phyloP scores from a whole-genome alignment of 2,329 filamentous ascomycete genomes.

The Fusarium foetens region DNA sequence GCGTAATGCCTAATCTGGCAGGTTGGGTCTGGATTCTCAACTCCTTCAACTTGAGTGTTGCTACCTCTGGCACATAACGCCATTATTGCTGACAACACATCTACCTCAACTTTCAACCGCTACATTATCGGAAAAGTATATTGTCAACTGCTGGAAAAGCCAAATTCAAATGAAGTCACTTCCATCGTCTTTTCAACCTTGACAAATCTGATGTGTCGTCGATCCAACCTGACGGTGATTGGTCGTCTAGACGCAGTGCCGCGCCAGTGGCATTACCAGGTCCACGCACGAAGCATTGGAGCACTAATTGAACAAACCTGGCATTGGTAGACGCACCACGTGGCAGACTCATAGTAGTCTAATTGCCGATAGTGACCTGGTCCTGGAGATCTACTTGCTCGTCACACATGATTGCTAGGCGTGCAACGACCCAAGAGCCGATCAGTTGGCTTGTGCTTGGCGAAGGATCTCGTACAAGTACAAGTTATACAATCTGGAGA shows the following conservation, averaged over 20 bases:
- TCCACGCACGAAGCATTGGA: background rate
- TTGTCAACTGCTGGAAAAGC: background rate
- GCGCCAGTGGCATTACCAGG: background rate
- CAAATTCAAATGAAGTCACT: constrained; percentile 18
- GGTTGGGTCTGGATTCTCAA: too few relatives aligned
- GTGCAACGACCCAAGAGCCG: background rate
- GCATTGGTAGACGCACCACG: background rate
- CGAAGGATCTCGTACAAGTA: background rate
- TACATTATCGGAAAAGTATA: background rate
- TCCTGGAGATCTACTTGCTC: background rate
- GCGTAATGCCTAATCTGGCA: too few relatives aligned
- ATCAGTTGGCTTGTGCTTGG: constrained; percentile 1
- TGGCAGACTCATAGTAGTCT: constrained; percentile 1
- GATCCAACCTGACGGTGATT: constrained; percentile 1
- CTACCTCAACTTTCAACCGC: background rate
- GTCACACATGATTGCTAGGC: background rate
- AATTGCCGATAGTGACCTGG: background rate
- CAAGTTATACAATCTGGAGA: background rate
- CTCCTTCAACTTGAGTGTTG: background rate
- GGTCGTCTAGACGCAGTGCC: constrained; percentile 6
- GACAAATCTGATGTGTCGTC: constrained; percentile 4
- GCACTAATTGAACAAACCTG: background rate
- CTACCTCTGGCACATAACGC: background rate
- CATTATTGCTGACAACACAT: background rate
- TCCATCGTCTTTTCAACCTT: background rate